phyloP scores from a whole-genome alignment of 2,329 filamentous ascomycete genomes.

The Tolypocladium ovalisporum region DNA sequence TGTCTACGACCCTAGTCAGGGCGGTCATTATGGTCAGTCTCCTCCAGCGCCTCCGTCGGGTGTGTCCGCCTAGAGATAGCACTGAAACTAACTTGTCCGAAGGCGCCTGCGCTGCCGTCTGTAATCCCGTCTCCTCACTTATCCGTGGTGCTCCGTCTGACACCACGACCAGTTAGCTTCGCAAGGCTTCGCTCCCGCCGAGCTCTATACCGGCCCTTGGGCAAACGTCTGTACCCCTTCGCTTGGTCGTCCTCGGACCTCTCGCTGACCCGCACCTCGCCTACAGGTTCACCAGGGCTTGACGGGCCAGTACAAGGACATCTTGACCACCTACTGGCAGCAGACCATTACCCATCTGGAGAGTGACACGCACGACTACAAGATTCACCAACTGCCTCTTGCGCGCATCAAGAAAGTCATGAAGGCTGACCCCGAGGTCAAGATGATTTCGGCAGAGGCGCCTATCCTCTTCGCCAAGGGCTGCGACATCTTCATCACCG shows the following conservation, averaged over 20 bases:
- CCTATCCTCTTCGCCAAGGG: slow-evolving; percentile 97
- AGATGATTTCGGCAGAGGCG: slow-evolving; percentile 98
- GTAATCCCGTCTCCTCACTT: slow-evolving; percentile 5
- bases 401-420: slow-evolving; percentile 99
- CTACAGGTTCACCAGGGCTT: slow-evolving; percentile 85
- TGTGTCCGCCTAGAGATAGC: not conserved
- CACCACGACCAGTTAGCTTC: slow-evolving; percentile 57
- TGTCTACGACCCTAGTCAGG: slow-evolving; percentile 62
- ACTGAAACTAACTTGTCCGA: slow-evolving; percentile 8
- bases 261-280: not conserved
- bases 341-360: slow-evolving; percentile 95
- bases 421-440: slow-evolving; percentile 98
- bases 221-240: slow-evolving; percentile 59
- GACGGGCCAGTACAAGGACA: slow-evolving; percentile 86
- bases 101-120: slow-evolving; percentile 38
- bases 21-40: slow-evolving; percentile 64
- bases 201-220: slow-evolving; percentile 91
- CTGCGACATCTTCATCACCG: slow-evolving; percentile 98
- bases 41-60: not conserved
- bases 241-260: not conserved
- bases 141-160: slow-evolving; percentile 11
- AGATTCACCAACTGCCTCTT: slow-evolving; percentile 89
- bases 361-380: slow-evolving; percentile 94
- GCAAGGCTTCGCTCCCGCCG: slow-evolving; percentile 81
- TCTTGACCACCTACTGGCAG: slow-evolving; percentile 98